phyloP scores from a whole-genome alignment of 352 stramenopile genomes.

The Pythium chondricola region DNA sequence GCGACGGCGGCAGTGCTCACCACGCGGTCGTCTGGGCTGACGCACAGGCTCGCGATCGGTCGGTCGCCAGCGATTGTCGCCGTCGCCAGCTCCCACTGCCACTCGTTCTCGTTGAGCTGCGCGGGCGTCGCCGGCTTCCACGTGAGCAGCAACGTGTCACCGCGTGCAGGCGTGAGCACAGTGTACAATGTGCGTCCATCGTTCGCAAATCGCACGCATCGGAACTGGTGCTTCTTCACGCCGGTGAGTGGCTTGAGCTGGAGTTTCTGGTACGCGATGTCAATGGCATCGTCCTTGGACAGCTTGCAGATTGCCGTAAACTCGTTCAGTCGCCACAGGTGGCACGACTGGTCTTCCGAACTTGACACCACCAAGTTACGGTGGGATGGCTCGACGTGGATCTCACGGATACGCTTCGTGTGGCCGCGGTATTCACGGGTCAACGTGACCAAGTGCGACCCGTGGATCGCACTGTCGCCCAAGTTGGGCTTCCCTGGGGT shows the following conservation, averaged over 20 bases:
- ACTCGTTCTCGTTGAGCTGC: conserved; percentile 64
- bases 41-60: conserved; percentile 68
- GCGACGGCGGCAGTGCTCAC: conserved; percentile 66
- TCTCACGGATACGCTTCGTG: conserved; percentile 73
- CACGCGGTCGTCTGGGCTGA: conserved; percentile 68
- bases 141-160: conserved; percentile 76
- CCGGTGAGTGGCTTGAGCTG: conserved; percentile 32
- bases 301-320: conserved; percentile 53
- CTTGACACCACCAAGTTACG: conserved; percentile 74
- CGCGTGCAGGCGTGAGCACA: conserved; percentile 63
- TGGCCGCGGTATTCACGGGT: conserved; percentile 72
- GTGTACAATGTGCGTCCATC: conserved; percentile 64
- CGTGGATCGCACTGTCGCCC: conserved; percentile 50
- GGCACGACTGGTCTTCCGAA: conserved; percentile 72
- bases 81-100: conserved; percentile 54
- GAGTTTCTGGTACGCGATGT: conserved; percentile 49
- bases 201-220: conserved; percentile 70
- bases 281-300: conserved; percentile 72
- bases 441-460: conserved; percentile 43
- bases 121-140: conserved; percentile 66
- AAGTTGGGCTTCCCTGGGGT: conserved; percentile 36
- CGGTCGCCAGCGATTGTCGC: conserved; percentile 55
- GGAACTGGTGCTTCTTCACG: conserved; percentile 70
- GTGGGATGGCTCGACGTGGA: conserved; percentile 75
- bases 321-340: conserved; percentile 76